These are phyloP conservation scores for Cladosporium colombiae DNA, from an alignment of 2,329 filamentous ascomycete species.

Conservation along the genomic window DNA sequence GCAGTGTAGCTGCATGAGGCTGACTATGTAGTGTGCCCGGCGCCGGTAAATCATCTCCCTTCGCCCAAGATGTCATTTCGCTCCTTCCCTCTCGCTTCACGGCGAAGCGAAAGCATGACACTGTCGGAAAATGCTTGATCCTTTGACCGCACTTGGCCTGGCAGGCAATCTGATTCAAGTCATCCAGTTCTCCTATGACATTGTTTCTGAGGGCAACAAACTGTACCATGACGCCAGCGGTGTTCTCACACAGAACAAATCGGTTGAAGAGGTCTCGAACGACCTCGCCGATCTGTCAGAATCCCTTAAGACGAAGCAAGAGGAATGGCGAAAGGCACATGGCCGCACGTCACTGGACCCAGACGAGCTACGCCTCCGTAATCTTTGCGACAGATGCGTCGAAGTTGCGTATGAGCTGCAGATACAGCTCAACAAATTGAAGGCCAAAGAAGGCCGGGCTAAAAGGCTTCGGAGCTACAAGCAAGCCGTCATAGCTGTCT, in stretches of 20 bases:
- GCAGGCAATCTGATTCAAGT: slow-evolving; percentile 8
- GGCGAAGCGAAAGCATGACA: neutral
- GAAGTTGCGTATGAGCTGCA: slow-evolving; percentile 9
- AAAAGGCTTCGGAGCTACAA: slow-evolving; percentile 13
- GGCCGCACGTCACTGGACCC: neutral
- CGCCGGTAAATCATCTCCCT: neutral
- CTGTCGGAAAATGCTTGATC: neutral
- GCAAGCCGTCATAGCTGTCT: slow-evolving; percentile 13
- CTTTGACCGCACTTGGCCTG: slow-evolving; percentile 10
- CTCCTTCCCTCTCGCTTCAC: neutral
- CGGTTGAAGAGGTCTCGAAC: slow-evolving; percentile 8
- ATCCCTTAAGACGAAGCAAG: slow-evolving; percentile 2
- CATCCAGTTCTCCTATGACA: slow-evolving; percentile 6
- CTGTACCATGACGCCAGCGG: slow-evolving; percentile 6
- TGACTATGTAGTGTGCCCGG: slow-evolving; percentile 2
- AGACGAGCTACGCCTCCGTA: slow-evolving; percentile 4
- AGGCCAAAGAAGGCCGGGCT: slow-evolving; percentile 8
- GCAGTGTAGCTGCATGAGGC: slow-evolving; percentile 9
- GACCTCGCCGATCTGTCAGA: slow-evolving; percentile 3
- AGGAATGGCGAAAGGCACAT: slow-evolving; percentile 10
- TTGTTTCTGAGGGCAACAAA: slow-evolving; percentile 12
- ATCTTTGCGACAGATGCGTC: slow-evolving; percentile 11
- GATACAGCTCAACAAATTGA: slow-evolving; percentile 14
- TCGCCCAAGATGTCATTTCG: neutral
- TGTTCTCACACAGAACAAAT: slow-evolving; percentile 1